phyloP scores from a whole-genome alignment of 495 filamentous ascomycete species.

The Penicillium egyptiacum region DNA sequence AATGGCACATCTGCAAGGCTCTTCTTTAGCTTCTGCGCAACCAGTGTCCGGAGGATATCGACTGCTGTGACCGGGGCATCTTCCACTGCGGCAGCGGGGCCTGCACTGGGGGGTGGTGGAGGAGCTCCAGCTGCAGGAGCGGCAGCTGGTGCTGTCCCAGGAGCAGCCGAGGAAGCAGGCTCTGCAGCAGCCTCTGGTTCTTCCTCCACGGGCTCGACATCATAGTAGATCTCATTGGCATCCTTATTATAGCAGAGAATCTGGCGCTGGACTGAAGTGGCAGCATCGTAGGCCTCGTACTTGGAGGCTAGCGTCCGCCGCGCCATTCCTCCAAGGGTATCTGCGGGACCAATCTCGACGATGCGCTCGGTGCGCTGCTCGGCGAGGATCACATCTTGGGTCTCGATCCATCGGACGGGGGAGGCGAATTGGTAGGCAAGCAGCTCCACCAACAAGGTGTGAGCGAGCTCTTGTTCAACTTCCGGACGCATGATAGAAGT shows the following conservation, averaged over 20 bases:
- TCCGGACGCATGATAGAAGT: constrained; percentile 84
- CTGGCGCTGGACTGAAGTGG: constrained; percentile 90
- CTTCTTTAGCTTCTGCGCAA: constrained; percentile 99
- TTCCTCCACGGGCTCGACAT: constrained; percentile 92
- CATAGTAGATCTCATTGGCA: constrained; percentile 99
- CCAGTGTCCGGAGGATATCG: constrained; percentile 83
- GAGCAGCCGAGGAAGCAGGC: constrained; percentile 33
- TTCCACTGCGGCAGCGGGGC: constrained; percentile 84
- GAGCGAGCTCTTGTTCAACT: constrained; percentile 96
- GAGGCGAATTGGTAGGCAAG: constrained; percentile 99
- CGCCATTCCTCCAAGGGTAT: constrained; percentile 98
- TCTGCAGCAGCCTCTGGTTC: constrained; percentile 64
- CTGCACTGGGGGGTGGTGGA: constrained; percentile 66
- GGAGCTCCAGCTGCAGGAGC: constrained; percentile 56
- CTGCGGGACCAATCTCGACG: constrained; percentile 94
- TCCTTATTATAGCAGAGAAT: constrained; percentile 99
- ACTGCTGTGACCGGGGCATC: constrained; percentile 85
- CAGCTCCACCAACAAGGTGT: constrained; percentile 96
- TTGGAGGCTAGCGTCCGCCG: constrained; percentile 93
- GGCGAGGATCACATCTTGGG: constrained; percentile 97
- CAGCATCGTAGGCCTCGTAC: constrained; percentile 98
- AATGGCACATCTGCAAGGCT: constrained; percentile 82
- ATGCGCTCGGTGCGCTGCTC: constrained; percentile 96
- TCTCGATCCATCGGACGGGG: constrained; percentile 98
- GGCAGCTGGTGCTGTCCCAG: constrained; percentile 40